Percentiles rank a stretch among this genome's conserved stretches.
Conservation (phyloP, 2,329 filamentous ascomycete species). For the Penicillium sp. region DNA sequence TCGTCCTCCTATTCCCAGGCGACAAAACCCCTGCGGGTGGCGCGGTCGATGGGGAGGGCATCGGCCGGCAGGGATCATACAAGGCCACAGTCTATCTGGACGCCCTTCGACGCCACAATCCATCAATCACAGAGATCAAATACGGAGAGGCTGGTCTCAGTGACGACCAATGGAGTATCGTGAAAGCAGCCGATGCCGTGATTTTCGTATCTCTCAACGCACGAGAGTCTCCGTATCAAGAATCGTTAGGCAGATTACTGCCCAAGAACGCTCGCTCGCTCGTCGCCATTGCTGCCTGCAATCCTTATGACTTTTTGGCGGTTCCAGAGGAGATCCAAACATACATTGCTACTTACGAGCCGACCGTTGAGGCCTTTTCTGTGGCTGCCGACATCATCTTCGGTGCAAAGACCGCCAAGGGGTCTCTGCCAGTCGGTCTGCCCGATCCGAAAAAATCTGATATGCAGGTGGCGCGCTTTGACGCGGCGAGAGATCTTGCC, state of each 20-base stretch:
- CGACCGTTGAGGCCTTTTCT: conserved; percentile 45
- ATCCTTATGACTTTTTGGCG: conserved; percentile 49
- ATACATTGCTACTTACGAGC: conserved; percentile 49
- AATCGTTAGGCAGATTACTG: conserved; percentile 36
- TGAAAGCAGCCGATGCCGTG: conserved; percentile 42
- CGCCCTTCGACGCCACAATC: conserved; percentile 31
- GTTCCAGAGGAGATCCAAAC: conserved; percentile 37
- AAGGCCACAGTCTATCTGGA: conserved; percentile 36
- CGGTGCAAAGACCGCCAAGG: conserved; percentile 30
- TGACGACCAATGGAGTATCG: conserved; percentile 30
- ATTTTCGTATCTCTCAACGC: conserved; percentile 46
- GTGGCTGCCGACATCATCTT: conserved; percentile 45
- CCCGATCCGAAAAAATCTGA: conserved; percentile 12
- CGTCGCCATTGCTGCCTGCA: conserved; percentile 45
- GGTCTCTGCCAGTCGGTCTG: conserved; percentile 39
- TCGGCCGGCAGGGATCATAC: conserved; percentile 34
- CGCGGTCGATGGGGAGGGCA: conserved; percentile 42
- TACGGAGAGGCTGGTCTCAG: conserved; percentile 37
- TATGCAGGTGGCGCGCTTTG: conserved; percentile 20
- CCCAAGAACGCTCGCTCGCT: conserved; percentile 31
- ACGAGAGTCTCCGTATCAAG: conserved; percentile 40
- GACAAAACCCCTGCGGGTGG: conserved; percentile 38
- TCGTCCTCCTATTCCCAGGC: conserved; percentile 43
- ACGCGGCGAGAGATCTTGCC: conserved; percentile 29
- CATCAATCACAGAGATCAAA: conserved; percentile 33